Percentiles rank a stretch among this genome's conserved stretches.
phyloP scores from a whole-genome alignment of 2,329 filamentous ascomycete species.

The Colletotrichum liaoningense region DNA sequence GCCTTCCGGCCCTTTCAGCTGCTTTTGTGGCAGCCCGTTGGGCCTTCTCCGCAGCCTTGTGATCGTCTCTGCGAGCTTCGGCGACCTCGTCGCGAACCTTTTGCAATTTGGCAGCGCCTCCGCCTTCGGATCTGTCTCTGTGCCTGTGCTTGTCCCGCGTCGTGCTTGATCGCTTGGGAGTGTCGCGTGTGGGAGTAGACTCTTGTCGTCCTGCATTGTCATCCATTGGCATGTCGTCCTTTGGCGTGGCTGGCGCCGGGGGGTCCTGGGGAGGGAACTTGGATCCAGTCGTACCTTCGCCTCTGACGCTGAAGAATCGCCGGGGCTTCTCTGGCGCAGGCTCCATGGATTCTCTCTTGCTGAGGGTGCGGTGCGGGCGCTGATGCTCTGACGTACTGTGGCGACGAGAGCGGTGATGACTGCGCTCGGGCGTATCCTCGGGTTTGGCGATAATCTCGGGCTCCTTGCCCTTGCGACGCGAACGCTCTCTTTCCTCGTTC shows the following conservation, averaged over 20 bases:
- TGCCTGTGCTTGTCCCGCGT: constrained; percentile 43
- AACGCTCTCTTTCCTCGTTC: constrained; percentile 24
- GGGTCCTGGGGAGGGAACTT: constrained; percentile 36
- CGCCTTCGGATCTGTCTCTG: constrained; percentile 44
- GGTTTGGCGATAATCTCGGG: constrained; percentile 36
- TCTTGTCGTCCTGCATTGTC: constrained; percentile 38
- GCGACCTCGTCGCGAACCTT: constrained; percentile 40
- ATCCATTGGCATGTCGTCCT: constrained; percentile 35
- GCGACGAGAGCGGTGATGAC: constrained; percentile 54
- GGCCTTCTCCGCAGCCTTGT: constrained; percentile 38
- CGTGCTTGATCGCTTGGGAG: constrained; percentile 46
- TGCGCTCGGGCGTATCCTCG: constrained; percentile 36
- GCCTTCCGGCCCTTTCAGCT: too few relatives aligned
- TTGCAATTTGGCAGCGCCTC: constrained; percentile 39
- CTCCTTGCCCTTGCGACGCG: constrained; percentile 50
- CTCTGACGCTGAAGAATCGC: constrained; percentile 56
- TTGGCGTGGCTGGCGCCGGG: constrained; percentile 32
- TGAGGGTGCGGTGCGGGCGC: constrained; percentile 37
- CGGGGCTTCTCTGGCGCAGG: constrained; percentile 42
- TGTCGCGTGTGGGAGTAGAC: constrained; percentile 42
- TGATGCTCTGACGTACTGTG: constrained; percentile 53
- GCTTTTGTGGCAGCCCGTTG: too few relatives aligned
- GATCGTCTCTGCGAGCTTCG: constrained; percentile 26
- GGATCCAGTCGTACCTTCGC: constrained; percentile 47
- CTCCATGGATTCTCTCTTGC: constrained; percentile 44